Evolutionary conservation across 2,329 filamentous ascomycete genomes (phyloP).

Genomic region (Exophiala sideris): DNA sequence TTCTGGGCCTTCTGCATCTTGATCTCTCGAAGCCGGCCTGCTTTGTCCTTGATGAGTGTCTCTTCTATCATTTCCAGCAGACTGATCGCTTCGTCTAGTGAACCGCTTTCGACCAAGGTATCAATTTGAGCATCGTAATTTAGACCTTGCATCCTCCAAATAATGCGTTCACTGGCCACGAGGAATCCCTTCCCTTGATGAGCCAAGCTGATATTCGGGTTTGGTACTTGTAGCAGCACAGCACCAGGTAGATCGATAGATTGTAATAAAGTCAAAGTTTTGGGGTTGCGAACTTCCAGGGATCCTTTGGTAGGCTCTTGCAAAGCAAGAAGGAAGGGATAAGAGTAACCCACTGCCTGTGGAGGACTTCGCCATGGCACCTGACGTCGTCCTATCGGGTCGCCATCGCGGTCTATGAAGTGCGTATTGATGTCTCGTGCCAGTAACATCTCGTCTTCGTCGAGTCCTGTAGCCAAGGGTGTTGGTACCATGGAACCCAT

Average conservation of each 20-base stretch:
- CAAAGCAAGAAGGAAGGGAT: constrained; percentile 87
- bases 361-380: constrained; percentile 90
- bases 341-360: constrained; percentile 90
- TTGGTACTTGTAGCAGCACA: constrained; percentile 82
- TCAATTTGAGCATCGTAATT: constrained; percentile 89
- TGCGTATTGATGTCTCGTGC: constrained; percentile 96
- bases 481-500: constrained; percentile 88
- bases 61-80: constrained; percentile 87
- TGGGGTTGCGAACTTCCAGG: constrained; percentile 87
- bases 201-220: constrained; percentile 87
- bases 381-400: constrained; percentile 76
- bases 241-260: constrained; percentile 78
- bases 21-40: constrained; percentile 73
- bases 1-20: constrained; percentile 88
- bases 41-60: constrained; percentile 80
- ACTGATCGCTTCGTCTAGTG: constrained; percentile 89
- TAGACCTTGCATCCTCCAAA: constrained; percentile 94
- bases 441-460: constrained; percentile 81
- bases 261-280: constrained; percentile 85
- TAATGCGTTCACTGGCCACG: constrained; percentile 81
- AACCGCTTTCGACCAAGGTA: constrained; percentile 68
- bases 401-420: constrained; percentile 82
- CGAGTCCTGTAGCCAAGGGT: constrained; percentile 77
- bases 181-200: constrained; percentile 96
- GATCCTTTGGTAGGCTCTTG: constrained; percentile 78